Base-by-base conservation (phyloP, 108 stramenopile genomes). In the Pseudonitzschia multistriata region DNA sequence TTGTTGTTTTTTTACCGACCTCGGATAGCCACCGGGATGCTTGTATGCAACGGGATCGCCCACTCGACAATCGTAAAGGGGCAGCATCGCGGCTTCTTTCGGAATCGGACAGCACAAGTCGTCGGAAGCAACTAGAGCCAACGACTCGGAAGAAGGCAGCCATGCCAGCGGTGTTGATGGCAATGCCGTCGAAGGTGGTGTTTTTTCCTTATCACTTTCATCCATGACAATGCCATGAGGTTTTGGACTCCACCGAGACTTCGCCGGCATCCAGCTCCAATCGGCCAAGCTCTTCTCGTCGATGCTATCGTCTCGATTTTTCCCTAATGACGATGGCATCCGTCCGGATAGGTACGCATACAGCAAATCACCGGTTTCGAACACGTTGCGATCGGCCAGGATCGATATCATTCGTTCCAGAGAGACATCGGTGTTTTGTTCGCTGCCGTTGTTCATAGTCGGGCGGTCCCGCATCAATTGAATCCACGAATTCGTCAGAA, bases 221-320 rank as follows among this genome's bases (percentile, higher is more conserved):
- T 45, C 42, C 3, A 3, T 2, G 11, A 45, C 8, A 13, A 13
- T 2, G 2, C 2, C 50, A 25, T 2, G 21, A 3, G 40, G 57
- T 39, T n/a, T n/a, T n/a, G n/a, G n/a, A n/a, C n/a, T n/a, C n/a
- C n/a, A n/a, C n/a, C n/a, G n/a, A n/a, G n/a, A n/a, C n/a, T n/a
- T n/a, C n/a, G 55, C 27, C n/a, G 73, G 73, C 57, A 74, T 67
- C 73, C 73, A 74, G 45, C 57, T 65, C 24, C 65, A 14, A 22
- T 35, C 5, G 4, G 15, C 29, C 54, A n/a, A 5, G 54, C n/a
- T 35, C 3, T 7, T 53, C 10, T 61, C 25, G 31, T 61, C 1
- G 31, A 2, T 36, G 24, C 1, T 2, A 0, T 53, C 22, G n/a
- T n/a, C n/a, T n/a, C n/a, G 19, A 17, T 0, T 48, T 48, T 17